These are phyloP conservation scores for Ormosia semicastrata DNA, from an alignment of 306 rosid species.

Conservation along the genomic window DNA sequence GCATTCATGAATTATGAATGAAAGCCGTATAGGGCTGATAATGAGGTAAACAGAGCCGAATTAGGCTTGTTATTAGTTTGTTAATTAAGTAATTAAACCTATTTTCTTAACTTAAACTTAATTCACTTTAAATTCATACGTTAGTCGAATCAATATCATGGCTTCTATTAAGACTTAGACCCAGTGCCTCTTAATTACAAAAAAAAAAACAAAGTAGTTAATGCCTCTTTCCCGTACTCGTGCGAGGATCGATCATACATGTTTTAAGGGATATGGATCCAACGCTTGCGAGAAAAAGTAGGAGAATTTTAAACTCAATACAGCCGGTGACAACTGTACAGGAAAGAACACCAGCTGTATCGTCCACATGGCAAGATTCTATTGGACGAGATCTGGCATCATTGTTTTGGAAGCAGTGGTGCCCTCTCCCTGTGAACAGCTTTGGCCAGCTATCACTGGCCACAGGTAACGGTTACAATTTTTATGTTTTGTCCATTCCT, in stretches of 20 bases:
- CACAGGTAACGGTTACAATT: slow-evolving; percentile 63
- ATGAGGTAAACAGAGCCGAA: too few species aligned
- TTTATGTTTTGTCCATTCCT: slow-evolving; percentile 8
- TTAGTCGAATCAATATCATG: too few species aligned
- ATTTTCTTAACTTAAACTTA: too few species aligned
- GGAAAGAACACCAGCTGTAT: slow-evolving; percentile 58
- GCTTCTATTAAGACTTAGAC: too few species aligned
- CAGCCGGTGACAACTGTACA: slow-evolving; percentile 61
- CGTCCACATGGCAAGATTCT: background rate
- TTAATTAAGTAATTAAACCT: background rate
- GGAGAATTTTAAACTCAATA: background rate
- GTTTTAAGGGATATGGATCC: background rate
- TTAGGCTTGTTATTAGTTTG: background rate
- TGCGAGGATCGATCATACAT: background rate
- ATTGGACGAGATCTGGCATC: slow-evolving; percentile 24
- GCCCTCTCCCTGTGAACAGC: slow-evolving; percentile 38
- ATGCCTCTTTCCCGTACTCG: too few species aligned
- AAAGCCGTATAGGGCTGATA: too few species aligned
- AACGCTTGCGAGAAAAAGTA: slow-evolving; percentile 31
- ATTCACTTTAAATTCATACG: too few species aligned
- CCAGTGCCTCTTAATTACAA: too few species aligned
- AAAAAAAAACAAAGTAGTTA: too few species aligned
- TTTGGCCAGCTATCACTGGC: slow-evolving; percentile 57
- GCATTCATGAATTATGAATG: background rate
- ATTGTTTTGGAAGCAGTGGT: slow-evolving; percentile 7